Percentiles rank a stretch among this genome's conserved stretches.
These are phyloP conservation scores for Schwanniomyces vanrijiae DNA, from an alignment of 805 yeast species.

Conservation along the genomic window DNA sequence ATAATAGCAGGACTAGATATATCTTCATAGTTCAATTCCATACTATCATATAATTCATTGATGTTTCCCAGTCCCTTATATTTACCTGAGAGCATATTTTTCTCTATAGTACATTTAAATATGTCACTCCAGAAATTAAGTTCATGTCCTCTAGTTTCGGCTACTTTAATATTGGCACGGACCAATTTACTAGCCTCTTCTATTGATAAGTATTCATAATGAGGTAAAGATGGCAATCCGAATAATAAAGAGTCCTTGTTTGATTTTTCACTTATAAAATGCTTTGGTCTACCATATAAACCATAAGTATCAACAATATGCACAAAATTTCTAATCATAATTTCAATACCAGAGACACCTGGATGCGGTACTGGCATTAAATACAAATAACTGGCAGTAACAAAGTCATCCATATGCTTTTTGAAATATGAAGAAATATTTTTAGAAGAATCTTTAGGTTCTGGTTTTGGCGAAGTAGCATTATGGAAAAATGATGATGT, in stretches of 20 bases:
- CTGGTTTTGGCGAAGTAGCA: conserved; percentile 21
- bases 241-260: conserved; percentile 67
- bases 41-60: conserved; percentile 25
- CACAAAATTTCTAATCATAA: conserved; percentile 66
- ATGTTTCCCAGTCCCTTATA: conserved; percentile 40
- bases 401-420: conserved; percentile 28
- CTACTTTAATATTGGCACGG: conserved; percentile 14
- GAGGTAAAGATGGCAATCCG: conserved; percentile 75
- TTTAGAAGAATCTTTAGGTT: conserved; percentile 6
- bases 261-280: conserved; percentile 70
- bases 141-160: conserved; percentile 25
- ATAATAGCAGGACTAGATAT: conserved; percentile 6
- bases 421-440: conserved; percentile 23
- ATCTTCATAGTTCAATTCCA: conserved; percentile 8
- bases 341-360: conserved; percentile 70
- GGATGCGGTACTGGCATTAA: conserved; percentile 73
- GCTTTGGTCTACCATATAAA: conserved; percentile 73
- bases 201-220: conserved; percentile 52
- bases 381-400: conserved; percentile 48
- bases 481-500: conserved; percentile 31
- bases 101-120: conserved; percentile 17
- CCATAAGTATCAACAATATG: conserved; percentile 71
- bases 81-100: conserved; percentile 14
- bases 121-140: conserved; percentile 26
- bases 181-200: conserved; percentile 24